Percentiles rank a stretch among this genome's conserved stretches.
Conservation (phyloP, 495 filamentous ascomycete genomes). For the Glonium stellatum region DNA sequence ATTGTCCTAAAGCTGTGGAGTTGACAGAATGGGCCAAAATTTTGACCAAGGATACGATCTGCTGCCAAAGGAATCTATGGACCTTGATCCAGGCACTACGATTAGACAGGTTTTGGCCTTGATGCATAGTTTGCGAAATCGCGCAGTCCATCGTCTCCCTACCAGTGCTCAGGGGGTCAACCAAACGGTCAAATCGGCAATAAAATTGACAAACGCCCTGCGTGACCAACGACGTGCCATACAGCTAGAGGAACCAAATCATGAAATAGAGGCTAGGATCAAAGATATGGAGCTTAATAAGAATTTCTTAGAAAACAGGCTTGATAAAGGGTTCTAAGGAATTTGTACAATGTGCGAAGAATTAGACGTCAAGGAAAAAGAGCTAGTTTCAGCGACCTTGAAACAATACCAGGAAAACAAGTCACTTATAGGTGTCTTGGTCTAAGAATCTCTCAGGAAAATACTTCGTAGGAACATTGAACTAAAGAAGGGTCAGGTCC, state of each 20-base stretch:
- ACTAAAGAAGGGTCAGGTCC: background rate
- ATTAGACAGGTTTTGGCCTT: no score
- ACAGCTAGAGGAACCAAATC: constrained; percentile 35
- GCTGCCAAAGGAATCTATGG: constrained; percentile 11
- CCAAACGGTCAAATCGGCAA: no score
- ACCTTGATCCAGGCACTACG: no score
- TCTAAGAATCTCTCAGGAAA: constrained; percentile 33
- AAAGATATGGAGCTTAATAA: constrained; percentile 40
- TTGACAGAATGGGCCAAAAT: constrained; percentile 36
- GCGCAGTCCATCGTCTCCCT: no score
- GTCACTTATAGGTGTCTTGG: constrained; percentile 31
- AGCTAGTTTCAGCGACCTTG: constrained; percentile 28
- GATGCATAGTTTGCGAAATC: no score
- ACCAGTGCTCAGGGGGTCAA: no score
- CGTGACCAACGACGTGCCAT: constrained; percentile 28
- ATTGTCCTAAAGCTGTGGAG: constrained; percentile 39
- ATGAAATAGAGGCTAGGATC: constrained; percentile 35
- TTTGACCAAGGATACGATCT: constrained; percentile 29
- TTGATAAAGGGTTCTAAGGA: constrained; percentile 23
- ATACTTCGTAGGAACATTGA: constrained; percentile 19
- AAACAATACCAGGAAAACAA: constrained; percentile 34
- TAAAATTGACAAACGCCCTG: no score
- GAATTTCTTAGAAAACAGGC: constrained; percentile 37
- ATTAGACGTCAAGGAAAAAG: constrained; percentile 20
- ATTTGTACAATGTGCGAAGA: no score